Evolutionary conservation across 805 yeast genomes (phyloP).

Genomic region (Sugiyamaella mastotermitis): DNA sequence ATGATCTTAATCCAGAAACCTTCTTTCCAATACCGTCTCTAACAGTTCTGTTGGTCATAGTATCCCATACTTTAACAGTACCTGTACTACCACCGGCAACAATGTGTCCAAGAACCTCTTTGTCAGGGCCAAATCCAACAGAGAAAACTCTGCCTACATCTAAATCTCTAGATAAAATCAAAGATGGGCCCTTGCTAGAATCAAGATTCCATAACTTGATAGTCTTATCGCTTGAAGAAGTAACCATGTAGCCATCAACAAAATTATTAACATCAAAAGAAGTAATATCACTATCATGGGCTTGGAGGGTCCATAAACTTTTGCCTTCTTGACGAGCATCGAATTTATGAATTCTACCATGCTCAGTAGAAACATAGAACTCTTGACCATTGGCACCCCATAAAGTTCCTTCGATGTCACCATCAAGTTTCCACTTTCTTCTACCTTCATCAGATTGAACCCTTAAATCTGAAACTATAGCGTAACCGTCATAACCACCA

Average conservation of each 20-base stretch:
- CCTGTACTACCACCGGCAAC: conserved; percentile 83
- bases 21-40: conserved; percentile 55
- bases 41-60: conserved; percentile 73
- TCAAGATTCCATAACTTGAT: conserved; percentile 85
- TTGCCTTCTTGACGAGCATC: conserved; percentile 65
- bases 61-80: conserved; percentile 88
- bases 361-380: conserved; percentile 86
- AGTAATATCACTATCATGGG: conserved; percentile 92
- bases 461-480: conserved; percentile 75
- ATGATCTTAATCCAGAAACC: conserved; percentile 5
- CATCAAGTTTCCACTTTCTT: conserved; percentile 58
- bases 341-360: conserved; percentile 81
- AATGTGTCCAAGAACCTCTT: conserved; percentile 77
- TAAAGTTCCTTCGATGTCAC: conserved; percentile 77
- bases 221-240: conserved; percentile 83
- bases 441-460: conserved; percentile 53
- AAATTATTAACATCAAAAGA: conserved; percentile 63
- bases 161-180: conserved; percentile 86
- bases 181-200: conserved; percentile 56
- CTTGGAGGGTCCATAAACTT: conserved; percentile 93
- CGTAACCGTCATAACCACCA: conserved; percentile 90
- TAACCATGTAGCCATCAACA: conserved; percentile 68
- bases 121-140: conserved; percentile 77
- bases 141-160: conserved; percentile 91
- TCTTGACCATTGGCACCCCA: conserved; percentile 55